Conservation (phyloP, 2,329 filamentous ascomycete genomes). For the Ceratocystis harringtonii region DNA sequence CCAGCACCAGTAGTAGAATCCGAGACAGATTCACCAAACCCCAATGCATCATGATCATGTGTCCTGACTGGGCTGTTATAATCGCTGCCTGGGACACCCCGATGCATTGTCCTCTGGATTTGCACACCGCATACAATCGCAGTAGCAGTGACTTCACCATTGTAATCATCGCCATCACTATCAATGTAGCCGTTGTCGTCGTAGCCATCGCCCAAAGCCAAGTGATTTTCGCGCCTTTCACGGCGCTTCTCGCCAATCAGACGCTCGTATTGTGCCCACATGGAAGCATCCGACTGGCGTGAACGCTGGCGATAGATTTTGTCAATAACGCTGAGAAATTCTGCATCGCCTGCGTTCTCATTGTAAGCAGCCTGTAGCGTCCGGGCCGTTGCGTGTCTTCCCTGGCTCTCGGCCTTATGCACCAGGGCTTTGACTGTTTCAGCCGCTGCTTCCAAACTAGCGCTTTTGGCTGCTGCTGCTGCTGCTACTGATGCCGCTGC, state of each 20-base stretch:
- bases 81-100: neutral
- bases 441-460: conserved; percentile 11
- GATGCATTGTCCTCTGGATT: neutral
- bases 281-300: conserved; percentile 40
- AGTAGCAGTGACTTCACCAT: neutral
- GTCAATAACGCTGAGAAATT: conserved; percentile 42
- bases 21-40: neutral
- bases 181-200: neutral
- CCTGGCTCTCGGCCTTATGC: conserved; percentile 40
- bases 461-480: conserved; percentile 12
- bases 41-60: neutral
- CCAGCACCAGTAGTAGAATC: neutral
- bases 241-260: conserved; percentile 40
- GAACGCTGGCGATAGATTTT: conserved; percentile 43
- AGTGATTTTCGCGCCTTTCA: conserved; percentile 36
- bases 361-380: conserved; percentile 46
- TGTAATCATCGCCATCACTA: neutral
- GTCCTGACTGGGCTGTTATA: neutral
- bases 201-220: neutral
- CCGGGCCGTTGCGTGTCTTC: conserved; percentile 47
- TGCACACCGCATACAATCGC: neutral
- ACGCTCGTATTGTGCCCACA: conserved; percentile 35
- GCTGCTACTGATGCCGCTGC: conserved; percentile 17
- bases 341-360: conserved; percentile 36
- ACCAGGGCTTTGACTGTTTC: conserved; percentile 38